A percentile compares a stretch with the other conserved stretches of the same genome.
These are phyloP conservation scores for Epichloe sp. DNA, from an alignment of 2,329 filamentous ascomycete species.

Conservation along the genomic window DNA sequence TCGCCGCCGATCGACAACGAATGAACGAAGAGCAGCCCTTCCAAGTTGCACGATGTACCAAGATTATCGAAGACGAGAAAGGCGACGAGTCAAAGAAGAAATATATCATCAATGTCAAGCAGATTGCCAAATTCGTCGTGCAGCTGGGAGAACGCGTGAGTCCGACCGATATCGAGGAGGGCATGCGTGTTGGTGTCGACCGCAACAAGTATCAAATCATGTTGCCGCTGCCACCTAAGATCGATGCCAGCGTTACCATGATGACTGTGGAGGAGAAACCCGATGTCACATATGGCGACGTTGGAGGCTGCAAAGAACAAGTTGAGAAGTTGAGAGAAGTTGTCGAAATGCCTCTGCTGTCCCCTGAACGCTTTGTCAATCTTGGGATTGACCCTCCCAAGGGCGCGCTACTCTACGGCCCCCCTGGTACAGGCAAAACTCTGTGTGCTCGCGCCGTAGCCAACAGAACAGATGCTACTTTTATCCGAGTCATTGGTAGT, in stretches of 20 bases:
- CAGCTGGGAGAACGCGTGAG: slow-evolving; percentile 93
- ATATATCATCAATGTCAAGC: slow-evolving; percentile 99
- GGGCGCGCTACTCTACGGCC: slow-evolving; percentile 90
- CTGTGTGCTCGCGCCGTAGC: slow-evolving; percentile 94
- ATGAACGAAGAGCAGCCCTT: slow-evolving; percentile 98
- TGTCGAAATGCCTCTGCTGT: slow-evolving; percentile 94
- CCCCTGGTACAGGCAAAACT: slow-evolving; percentile 97
- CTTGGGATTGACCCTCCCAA: slow-evolving; percentile 99
- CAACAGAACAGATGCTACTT: slow-evolving; percentile 95
- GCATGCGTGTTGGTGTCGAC: slow-evolving; percentile 97
- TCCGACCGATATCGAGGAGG: slow-evolving; percentile 97
- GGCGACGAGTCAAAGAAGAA: slow-evolving; percentile 93
- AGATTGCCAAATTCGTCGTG: slow-evolving; percentile 98
- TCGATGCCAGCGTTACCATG: slow-evolving; percentile 98
- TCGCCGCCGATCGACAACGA: slow-evolving; percentile 92
- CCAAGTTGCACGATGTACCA: slow-evolving; percentile 95
- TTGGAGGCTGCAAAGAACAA: slow-evolving; percentile 98
- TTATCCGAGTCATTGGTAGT: slow-evolving; percentile 95
- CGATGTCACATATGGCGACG: slow-evolving; percentile 96
- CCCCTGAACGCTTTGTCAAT: slow-evolving; percentile 92
- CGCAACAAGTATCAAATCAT: slow-evolving; percentile 99
- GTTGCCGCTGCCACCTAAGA: slow-evolving; percentile 90
- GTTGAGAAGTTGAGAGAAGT: slow-evolving; percentile 98
- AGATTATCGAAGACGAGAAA: slow-evolving; percentile 96
- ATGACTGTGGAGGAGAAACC: slow-evolving; percentile 99